phyloP scores from a whole-genome alignment of 371 early-diverging fungal species.

The Mycotypha africana region DNA sequence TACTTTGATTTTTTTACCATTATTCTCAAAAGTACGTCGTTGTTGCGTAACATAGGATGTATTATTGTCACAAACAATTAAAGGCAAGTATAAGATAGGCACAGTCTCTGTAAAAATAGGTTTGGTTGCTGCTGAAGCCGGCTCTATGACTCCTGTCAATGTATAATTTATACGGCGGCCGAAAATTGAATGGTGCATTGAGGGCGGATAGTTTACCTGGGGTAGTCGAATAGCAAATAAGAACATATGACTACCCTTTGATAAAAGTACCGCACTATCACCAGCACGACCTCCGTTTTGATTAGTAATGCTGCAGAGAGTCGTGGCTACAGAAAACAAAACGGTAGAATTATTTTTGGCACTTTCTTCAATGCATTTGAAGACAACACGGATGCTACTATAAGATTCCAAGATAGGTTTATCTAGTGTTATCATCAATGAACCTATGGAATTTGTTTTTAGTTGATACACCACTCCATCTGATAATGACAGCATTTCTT shows the following conservation, averaged over 20 bases:
- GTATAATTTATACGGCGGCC: constrained; percentile 28
- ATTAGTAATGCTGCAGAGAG: too few species aligned
- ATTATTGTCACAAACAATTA: constrained; percentile 15
- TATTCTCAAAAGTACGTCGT: constrained; percentile 14
- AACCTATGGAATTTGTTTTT: constrained; percentile 22
- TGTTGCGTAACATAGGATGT: constrained; percentile 3
- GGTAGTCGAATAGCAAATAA: constrained; percentile 40
- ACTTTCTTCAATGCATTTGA: constrained; percentile 25
- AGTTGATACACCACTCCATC: too few species aligned
- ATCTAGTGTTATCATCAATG: constrained; percentile 29
- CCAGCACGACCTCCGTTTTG: too few species aligned
- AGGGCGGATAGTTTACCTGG: constrained; percentile 37
- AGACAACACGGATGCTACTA: constrained; percentile 30
- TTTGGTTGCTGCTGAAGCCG: constrained; percentile 1
- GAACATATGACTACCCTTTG: constrained; percentile 32
- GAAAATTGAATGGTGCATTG: constrained; percentile 34
- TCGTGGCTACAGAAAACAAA: constrained; percentile 23
- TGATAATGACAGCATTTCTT: too few species aligned
- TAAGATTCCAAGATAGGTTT: constrained; percentile 19
- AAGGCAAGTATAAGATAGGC: constrained; percentile 29
- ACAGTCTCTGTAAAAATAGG: constrained; percentile 10
- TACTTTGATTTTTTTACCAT: constrained; percentile 12
- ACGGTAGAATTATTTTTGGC: constrained; percentile 1
- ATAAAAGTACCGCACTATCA: too few species aligned
- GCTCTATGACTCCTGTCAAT: constrained; percentile 30